Conservation (phyloP, 2,329 filamentous ascomycete genomes). For the Verticillium alfalfae region DNA sequence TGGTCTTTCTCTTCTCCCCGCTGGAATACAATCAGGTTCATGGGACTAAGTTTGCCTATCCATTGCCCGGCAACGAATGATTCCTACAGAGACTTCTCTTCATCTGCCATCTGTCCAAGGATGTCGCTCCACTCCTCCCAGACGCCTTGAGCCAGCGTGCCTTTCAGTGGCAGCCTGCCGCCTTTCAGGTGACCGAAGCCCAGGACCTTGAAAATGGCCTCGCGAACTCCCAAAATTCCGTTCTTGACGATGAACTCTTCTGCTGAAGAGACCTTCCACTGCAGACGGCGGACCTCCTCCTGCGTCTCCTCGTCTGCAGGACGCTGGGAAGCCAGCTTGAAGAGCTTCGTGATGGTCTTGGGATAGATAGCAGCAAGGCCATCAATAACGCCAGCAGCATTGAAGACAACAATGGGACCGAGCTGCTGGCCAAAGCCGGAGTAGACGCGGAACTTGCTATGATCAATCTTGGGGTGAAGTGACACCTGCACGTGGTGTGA, state of each 20-base stretch:
- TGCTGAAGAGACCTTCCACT: slow-evolving; percentile 55
- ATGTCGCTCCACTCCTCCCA: slow-evolving; percentile 25
- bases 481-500: slow-evolving; percentile 60
- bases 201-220: slow-evolving; percentile 51
- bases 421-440: slow-evolving; percentile 64
- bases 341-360: slow-evolving; percentile 53
- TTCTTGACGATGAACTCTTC: slow-evolving; percentile 58
- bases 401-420: slow-evolving; percentile 56
- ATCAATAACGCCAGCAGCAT: slow-evolving; percentile 61
- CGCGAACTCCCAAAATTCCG: slow-evolving; percentile 60
- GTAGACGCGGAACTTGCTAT: slow-evolving; percentile 56
- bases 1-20: no score
- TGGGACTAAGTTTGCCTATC: no score
- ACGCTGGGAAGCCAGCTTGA: slow-evolving; percentile 34
- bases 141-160: slow-evolving; percentile 48
- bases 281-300: slow-evolving; percentile 50
- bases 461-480: slow-evolving; percentile 54
- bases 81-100: slow-evolving; percentile 11
- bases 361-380: slow-evolving; percentile 62
- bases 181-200: slow-evolving; percentile 53
- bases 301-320: slow-evolving; percentile 33
- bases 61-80: no score
- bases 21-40: no score
- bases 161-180: slow-evolving; percentile 52
- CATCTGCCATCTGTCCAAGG: slow-evolving; percentile 20